These are phyloP conservation scores for Starmera stellimalicola DNA, from an alignment of 1,139 yeast genomes.

Conservation along the genomic window DNA sequence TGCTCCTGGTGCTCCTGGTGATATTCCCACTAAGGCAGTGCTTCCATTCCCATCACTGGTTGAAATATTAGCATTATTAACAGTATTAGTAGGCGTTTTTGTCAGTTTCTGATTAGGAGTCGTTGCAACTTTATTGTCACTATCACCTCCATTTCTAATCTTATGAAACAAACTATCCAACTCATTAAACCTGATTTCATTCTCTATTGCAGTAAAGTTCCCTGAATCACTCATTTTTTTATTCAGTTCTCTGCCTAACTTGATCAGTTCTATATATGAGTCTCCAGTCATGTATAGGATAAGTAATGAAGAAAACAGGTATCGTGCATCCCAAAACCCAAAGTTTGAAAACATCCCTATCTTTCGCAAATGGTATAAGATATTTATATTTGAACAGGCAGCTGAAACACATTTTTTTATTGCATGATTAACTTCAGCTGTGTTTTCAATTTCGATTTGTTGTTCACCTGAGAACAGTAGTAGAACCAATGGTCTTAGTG, in stretches of 20 bases:
- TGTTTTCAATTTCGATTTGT: constrained; percentile 18
- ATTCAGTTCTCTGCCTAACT: constrained; percentile 28
- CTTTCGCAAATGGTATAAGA: constrained; percentile 28
- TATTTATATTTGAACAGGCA: constrained; percentile 32
- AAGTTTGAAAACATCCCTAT: constrained; percentile 30
- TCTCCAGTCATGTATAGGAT: constrained; percentile 31
- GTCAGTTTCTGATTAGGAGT: background rate
- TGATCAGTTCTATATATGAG: constrained; percentile 23
- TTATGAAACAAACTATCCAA: constrained; percentile 16
- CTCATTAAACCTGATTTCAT: constrained; percentile 22
- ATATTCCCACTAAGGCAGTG: background rate
- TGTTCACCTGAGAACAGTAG: constrained; percentile 30
- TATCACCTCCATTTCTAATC: background rate
- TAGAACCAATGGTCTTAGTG: constrained; percentile 36
- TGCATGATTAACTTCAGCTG: constrained; percentile 26
- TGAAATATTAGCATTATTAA: no score
- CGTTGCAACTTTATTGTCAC: background rate
- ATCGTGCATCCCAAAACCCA: constrained; percentile 48
- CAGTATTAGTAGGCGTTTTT: background rate
- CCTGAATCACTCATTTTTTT: constrained; percentile 32
- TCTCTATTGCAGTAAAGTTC: constrained; percentile 34
- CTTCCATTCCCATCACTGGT: background rate
- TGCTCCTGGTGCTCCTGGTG: background rate
- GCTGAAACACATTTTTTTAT: constrained; percentile 32
- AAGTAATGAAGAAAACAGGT: constrained; percentile 35